Base-by-base conservation (phyloP, 2,329 filamentous ascomycete genomes). In the Biscogniauxia mediterranea region DNA sequence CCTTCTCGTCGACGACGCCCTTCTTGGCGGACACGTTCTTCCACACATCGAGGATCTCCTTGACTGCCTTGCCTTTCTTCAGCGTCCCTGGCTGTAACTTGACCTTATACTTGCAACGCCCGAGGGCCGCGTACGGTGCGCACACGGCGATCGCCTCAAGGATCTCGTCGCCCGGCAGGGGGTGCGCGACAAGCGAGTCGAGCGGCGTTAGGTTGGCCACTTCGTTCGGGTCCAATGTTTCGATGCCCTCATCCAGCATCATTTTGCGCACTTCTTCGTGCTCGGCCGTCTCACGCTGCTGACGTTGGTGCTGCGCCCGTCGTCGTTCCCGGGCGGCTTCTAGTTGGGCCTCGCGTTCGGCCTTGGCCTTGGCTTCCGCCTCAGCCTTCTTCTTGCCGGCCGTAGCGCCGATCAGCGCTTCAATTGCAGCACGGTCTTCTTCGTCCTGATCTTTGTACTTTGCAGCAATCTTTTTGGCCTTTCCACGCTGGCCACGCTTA, bases 391-490 rank as follows among this genome's bases (percentile, higher is more conserved):
- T 83, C 46, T 85, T 84, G 1, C 89, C 89, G 0, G 84, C 83
- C 61, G 83, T 80, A 1, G 91, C 89, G 49, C 95, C 95, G n/a
- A 97, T 87, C n/a, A 98, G 83, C 23, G 88, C 84, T 76, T 97
- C 90, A 32, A 93, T 92, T 0, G 93, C 85, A 6, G 85, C 85
- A 13, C 93, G 91, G 71, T 99, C 95, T 76, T 97, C 94, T 59
- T 97, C 93, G 69, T 98, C 94, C 80, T 98, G 95, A 69, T 96
- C 81, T 53, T 90, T 94, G 78, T 99, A 99, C 74, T 97, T 97
- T 61, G 86, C 81, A 3, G 92, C 92, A 1, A 92, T 88, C 75
- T 95, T 96, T 80, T 96, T 97, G 52, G 89, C 88, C 74, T 96
- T 97, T 62, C 84, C 84, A 61, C 86, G 87, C 74, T 96, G 92